Percentiles rank a stretch among this genome's conserved stretches.
Evolutionary conservation across 441 rosid genomes (phyloP).

Genomic region (Erysimum pusillum): DNA sequence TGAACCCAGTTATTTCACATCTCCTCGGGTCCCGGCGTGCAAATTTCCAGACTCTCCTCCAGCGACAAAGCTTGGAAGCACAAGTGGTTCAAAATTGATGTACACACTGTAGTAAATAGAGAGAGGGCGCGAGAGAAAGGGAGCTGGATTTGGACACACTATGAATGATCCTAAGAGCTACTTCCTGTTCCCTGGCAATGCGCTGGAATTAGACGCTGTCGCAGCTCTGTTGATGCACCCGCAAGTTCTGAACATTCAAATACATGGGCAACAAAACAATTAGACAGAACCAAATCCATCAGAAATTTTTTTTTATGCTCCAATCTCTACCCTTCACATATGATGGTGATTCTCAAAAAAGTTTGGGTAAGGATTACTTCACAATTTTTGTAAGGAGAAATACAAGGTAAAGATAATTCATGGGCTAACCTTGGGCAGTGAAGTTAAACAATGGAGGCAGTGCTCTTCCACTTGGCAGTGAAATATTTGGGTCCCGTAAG

Average conservation of each 20-base stretch:
- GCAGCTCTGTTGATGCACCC: conserved; percentile 78
- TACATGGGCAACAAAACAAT: conserved; percentile 21
- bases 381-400: background rate
- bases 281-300: conserved; percentile 7
- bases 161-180: conserved; percentile 46
- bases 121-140: background rate
- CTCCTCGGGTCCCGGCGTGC: conserved; percentile 33
- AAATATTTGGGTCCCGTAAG: conserved; percentile 66
- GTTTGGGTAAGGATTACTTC: background rate
- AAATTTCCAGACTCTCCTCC: conserved; percentile 37
- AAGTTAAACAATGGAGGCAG: conserved; percentile 82
- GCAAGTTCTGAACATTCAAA: conserved; percentile 72
- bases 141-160: conserved; percentile 35
- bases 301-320: background rate
- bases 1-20: conserved; percentile 38
- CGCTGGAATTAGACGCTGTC: conserved; percentile 64
- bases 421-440: conserved; percentile 67
- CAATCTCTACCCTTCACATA: background rate
- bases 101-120: conserved; percentile 36
- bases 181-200: conserved; percentile 46
- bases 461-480: conserved; percentile 77
- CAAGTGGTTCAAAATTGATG: conserved; percentile 47
- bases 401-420: background rate
- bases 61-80: conserved; percentile 32
- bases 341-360: conserved; percentile 11